Percentiles rank a stretch among this genome's conserved stretches.
phyloP scores from a whole-genome alignment of 305 asterid genomes.

The Caryopteris hybrid region DNA sequence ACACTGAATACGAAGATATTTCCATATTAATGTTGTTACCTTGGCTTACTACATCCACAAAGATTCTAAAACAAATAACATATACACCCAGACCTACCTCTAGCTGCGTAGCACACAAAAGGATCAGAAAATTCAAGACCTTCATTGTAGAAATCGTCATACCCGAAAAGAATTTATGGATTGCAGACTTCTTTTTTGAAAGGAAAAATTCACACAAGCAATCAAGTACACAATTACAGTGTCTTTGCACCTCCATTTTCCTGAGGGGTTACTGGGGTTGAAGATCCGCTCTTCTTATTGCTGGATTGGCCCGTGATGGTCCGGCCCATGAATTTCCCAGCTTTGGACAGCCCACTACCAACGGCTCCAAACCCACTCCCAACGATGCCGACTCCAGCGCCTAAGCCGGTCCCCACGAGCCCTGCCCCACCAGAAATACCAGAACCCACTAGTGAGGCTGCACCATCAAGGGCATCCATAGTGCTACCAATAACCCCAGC shows the following conservation, averaged over 20 bases:
- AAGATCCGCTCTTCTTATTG: slow-evolving; percentile 57
- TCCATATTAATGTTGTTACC: no score
- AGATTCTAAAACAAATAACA: no score
- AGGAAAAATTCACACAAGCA: slow-evolving; percentile 13
- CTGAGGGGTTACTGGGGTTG: slow-evolving; percentile 63
- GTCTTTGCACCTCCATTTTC: slow-evolving; percentile 87
- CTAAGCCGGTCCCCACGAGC: slow-evolving; percentile 56
- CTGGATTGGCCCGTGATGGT: slow-evolving; percentile 62
- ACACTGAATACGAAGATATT: no score
- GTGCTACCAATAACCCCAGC: slow-evolving; percentile 93
- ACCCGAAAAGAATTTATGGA: no score
- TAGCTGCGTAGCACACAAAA: no score
- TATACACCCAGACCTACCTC: no score
- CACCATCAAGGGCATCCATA: slow-evolving; percentile 94
- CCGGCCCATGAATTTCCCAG: slow-evolving; percentile 88
- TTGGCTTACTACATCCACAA: no score
- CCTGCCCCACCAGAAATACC: slow-evolving; percentile 80
- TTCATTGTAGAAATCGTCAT: no score
- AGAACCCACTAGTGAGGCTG: slow-evolving; percentile 65
- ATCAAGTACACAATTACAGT: slow-evolving; percentile 21
- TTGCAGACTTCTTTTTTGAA: no score
- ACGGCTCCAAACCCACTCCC: slow-evolving; percentile 75
- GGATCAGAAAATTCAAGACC: no score
- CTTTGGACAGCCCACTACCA: slow-evolving; percentile 76
- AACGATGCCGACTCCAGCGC: slow-evolving; percentile 56